Percentiles rank a stretch among this genome's conserved stretches.
Conservation (phyloP, 257 asterid species). For the Petrea volubilis region DNA sequence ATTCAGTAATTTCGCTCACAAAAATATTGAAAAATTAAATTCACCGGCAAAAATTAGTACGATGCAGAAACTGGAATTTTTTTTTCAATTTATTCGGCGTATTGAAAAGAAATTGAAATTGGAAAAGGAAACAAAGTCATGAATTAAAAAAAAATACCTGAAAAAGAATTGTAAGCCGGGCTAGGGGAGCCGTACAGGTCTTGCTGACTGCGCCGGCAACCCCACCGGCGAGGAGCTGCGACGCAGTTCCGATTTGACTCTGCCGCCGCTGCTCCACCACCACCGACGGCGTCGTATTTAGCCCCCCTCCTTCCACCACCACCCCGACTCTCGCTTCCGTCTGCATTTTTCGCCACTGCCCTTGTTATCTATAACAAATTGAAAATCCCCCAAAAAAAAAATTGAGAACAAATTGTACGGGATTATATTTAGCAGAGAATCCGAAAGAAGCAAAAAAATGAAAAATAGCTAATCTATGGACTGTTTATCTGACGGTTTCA, state of each 20-base stretch:
- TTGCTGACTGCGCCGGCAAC: conserved; percentile 88
- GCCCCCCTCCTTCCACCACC: conserved; percentile 63
- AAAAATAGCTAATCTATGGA: not conserved
- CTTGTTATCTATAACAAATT: not conserved
- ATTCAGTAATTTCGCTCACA: not conserved
- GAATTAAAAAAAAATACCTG: conserved; percentile 40
- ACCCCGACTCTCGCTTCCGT: conserved; percentile 73
- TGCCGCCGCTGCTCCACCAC: conserved; percentile 52
- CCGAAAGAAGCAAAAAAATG: not conserved
- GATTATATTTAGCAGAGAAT: conserved; percentile 1
- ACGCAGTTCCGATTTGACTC: conserved; percentile 54
- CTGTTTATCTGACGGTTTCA: not conserved
- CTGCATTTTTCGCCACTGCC: conserved; percentile 55
- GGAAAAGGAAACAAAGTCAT: not conserved
- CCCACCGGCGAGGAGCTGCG: conserved; percentile 91
- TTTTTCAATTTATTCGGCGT: not conserved
- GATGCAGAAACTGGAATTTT: not conserved
- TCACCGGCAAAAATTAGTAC: not conserved
- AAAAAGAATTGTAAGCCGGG: conserved; percentile 83
- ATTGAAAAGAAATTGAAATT: not conserved
- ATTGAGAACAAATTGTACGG: not conserved
- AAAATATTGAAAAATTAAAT: not conserved
- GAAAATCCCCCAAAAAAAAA: not conserved
- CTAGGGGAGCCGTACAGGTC: conserved; percentile 89
- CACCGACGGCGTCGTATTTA: conserved; percentile 48